Evolutionary conservation across 495 filamentous ascomycete genomes (phyloP), one percentile per base, ranked within the genome.

Genomic region (Pseudevernia furfuracea): DNA sequence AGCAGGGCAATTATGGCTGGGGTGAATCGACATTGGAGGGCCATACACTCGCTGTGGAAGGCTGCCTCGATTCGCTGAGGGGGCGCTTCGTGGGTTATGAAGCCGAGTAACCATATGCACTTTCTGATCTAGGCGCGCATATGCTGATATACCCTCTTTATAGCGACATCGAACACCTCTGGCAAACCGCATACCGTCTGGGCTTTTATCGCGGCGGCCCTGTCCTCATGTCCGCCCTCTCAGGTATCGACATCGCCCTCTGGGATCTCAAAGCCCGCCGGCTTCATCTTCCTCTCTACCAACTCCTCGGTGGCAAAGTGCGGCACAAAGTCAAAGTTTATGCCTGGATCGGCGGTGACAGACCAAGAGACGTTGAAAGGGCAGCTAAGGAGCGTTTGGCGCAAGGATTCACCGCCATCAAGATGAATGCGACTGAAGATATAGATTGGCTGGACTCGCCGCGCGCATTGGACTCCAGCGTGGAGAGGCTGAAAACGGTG

Each of bases 341-440:
- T 71, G 85, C 87, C n/a, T 93, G 89, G 89, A 91, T 93, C 70
- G 89, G 89, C 39, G 89, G 89, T 11, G 89, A 93, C 69, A 79
- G 88, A n/a, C 89, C 89, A 9, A 72, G 75, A 30, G 89, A 92
- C 69, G 84, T 93, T 0, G 82, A 85, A 67, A 73, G 63, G 4
- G 84, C 86, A 71, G 88, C 85, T 78, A 81, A 85, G 68, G 81
- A 76, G 19, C 85, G 89, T 30, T 80, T 84, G 67, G 80, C 76
- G 36, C 89, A 92, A 73, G 89, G 89, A 7, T 89, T 91, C 74
- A 84, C 78, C 38, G 79, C 84, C 9, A 78, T 91, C 62, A 92
- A 91, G 72, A 92, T 92, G 89, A 92, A 92, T 69, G 89, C 84
- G 21, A 91, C 88, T 6, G 88, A 86, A 71, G 89, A 90, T 67